Base-by-base conservation (phyloP, 2,329 filamentous ascomycete species). In the Aspergillus spinulosporus region DNA sequence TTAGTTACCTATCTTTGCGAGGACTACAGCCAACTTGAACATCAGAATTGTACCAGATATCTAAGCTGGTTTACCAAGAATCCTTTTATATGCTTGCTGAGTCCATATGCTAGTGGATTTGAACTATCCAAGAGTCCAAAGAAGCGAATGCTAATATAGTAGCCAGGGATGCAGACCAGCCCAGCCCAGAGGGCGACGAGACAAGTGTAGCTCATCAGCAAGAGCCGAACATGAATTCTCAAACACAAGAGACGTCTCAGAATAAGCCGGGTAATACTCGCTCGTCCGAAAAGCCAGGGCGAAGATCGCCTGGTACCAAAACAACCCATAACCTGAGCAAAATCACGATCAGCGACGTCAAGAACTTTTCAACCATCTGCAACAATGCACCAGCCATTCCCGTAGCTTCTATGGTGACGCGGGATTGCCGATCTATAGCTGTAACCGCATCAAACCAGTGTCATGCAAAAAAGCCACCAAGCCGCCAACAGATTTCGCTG, bases 331-430 rank as follows among this genome's bases (percentile, higher is more conserved):
- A 51, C 42, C 45, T 50, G 40, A 55, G 53, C 21, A 21, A 55
- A 53, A 49, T 31, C 54, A 60, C 48, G 48, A 48, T 54, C 45
- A 52, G 54, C 47, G 58, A 62, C 58, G 58, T 40, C 57, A 58
- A 52, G 36, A 56, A 61, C 47, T 56, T 64, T 63, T 56, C 48
- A 53, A 56, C 62, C 62, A 59, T 64, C 59, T 48, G 49, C 50
- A 50, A 54, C 46, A 57, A 57, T 56, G 53, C 57, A 56, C 52
- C 55, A 52, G 56, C 54, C 56, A 55, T 57, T 57, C 57, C 57
- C 60, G 57, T 63, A 66, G 56, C 58, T 59, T 66, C 62, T 64
- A 65, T 64, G 45, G 45, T 55, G 56, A 61, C 56, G 60, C 57
- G 57, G 52, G 43, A 52, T 62, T 55, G 54, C 52, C 46, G 56